Evolutionary conservation across 164 flowering plant species (phyloP), one percentile per base, ranked within the genome.

Genomic region (Chloranthus sessilifolius): DNA sequence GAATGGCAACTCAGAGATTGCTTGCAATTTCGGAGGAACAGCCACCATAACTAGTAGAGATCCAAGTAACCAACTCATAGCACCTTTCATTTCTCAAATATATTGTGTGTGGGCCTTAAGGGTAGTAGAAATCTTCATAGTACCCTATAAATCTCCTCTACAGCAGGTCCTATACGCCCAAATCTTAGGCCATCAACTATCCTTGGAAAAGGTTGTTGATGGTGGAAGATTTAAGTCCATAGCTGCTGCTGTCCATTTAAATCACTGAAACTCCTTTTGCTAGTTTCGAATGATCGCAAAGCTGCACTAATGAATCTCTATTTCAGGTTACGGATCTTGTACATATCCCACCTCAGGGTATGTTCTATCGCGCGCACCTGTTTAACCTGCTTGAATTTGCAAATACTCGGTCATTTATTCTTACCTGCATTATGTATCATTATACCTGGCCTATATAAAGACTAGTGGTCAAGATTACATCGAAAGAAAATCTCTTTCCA

Each of bases 1-100:
- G 55, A 85, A 83, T 47, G 96, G 96, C 0, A 83, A 86, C 35
- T 71, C 80, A 3, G 92, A 78, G 29, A 62, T 85, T 30, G 92
- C 96, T 48, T 91, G 98, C 70, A 72, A 83, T 41, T 91, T 91
- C 29, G 98, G 96, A 24, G 98, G 98, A 38, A 74, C 96, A 0
- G 90, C 87, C 7, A 50, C 63, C 22, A 10, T 83, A 2, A 79
- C 77, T 8, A 72, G 63, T 21, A 50, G 34, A 3, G 43, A 91
- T 57, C 98, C 98, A 46, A 85, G 98, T 91, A 74, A 60, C 64
- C n/a, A 20, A 16, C 43, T 12, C 2, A 5, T 16, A 7, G 15
- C 24, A 5, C 19, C 3, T n/a, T 22, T 12, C 6, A n/a, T 2
- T 8, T 17, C 8, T 36, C 40, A 12, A 5, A 6, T 19, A 10